Conservation (phyloP, 805 yeast species). For the Kodamaea nitidulidarum region DNA sequence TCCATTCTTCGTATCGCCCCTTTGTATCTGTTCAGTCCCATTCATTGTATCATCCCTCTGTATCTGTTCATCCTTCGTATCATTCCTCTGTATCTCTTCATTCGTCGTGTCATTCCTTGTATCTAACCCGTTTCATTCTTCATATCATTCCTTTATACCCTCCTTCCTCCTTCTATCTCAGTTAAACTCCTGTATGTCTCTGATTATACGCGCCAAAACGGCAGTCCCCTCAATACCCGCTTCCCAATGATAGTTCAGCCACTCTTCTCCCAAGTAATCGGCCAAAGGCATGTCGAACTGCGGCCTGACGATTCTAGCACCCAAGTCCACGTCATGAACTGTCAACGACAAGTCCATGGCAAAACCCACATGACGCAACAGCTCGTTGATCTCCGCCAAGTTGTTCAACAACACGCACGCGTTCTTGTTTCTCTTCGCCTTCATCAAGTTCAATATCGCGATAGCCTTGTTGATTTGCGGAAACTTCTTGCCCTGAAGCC, state of each 20-base stretch:
- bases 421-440: conserved; percentile 30
- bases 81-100: too few species aligned
- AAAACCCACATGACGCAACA: conserved; percentile 16
- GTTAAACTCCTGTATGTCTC: conserved; percentile 9
- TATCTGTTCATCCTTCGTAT: too few species aligned
- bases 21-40: too few species aligned
- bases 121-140: too few species aligned
- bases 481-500: conserved; percentile 17
- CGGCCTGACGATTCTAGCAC: conserved; percentile 1
- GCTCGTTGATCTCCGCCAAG: conserved; percentile 23
- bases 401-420: conserved; percentile 29
- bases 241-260: conserved; percentile 7
- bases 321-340: conserved; percentile 4
- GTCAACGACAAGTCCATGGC: conserved; percentile 17
- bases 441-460: conserved; percentile 34
- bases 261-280: conserved; percentile 7
- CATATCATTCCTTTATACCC: too few species aligned
- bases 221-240: neutral
- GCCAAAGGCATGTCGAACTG: conserved; percentile 8
- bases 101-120: too few species aligned
- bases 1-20: too few species aligned
- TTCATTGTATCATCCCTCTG: too few species aligned
- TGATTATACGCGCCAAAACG: conserved; percentile 5
- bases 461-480: conserved; percentile 22
- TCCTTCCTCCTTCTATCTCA: too few species aligned